phyloP scores from a whole-genome alignment of 2,329 filamentous ascomycete genomes.

The Talaromyces sp. region DNA sequence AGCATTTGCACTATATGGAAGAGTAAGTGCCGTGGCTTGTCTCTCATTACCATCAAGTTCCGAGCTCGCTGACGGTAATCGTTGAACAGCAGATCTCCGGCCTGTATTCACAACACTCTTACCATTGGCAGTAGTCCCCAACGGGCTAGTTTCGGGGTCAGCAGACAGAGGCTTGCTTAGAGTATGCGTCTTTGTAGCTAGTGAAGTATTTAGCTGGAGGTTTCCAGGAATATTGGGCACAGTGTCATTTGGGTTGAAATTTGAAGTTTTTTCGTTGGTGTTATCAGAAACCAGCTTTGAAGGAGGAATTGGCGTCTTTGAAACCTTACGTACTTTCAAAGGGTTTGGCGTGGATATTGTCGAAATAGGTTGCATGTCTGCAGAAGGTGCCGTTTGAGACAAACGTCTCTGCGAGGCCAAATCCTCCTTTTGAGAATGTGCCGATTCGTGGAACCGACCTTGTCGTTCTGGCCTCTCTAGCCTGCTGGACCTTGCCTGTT shows the following conservation, averaged over 20 bases:
- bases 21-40: not conserved
- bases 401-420: not conserved
- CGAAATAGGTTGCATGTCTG: not conserved
- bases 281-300: not conserved
- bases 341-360: not conserved
- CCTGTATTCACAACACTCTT: not conserved
- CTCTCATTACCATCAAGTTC: not conserved
- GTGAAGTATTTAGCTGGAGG: not conserved
- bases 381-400: not conserved
- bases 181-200: not conserved
- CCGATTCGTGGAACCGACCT: slow-evolving; percentile 5
- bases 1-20: not conserved
- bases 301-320: not conserved
- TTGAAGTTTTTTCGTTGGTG: not conserved
- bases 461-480: slow-evolving; percentile 8
- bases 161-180: not conserved
- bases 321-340: not conserved
- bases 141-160: not conserved
- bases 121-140: not conserved
- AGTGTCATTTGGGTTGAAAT: not conserved
- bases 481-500: not conserved
- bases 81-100: not conserved
- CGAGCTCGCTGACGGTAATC: not conserved
- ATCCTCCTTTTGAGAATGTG: not conserved
- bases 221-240: not conserved